Conservation (phyloP, 2,329 filamentous ascomycete genomes). For the Emmonsiellopsis sp. region DNA sequence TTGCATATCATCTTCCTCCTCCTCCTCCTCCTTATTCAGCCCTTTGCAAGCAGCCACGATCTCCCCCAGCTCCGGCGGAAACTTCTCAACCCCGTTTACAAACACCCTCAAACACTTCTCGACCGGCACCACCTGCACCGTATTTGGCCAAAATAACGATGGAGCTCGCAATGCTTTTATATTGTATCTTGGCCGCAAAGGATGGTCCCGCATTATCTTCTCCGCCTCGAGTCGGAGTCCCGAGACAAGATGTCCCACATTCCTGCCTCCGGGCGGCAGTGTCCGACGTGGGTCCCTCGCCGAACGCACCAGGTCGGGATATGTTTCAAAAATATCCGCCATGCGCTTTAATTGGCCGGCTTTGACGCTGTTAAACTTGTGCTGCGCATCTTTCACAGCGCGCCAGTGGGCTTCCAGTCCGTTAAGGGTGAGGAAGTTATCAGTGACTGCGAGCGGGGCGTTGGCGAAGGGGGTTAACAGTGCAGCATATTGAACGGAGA, state of each 20-base stretch:
- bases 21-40: too few species aligned
- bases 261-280: background rate
- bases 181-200: background rate
- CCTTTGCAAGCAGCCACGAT: background rate
- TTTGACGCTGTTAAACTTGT: constrained; percentile 5
- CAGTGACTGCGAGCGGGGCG: background rate
- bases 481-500: background rate
- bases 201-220: background rate
- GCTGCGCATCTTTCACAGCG: background rate
- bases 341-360: constrained; percentile 8
- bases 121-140: constrained; percentile 8
- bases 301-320: constrained; percentile 10
- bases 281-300: background rate
- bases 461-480: background rate
- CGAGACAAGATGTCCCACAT: background rate
- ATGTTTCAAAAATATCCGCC: constrained; percentile 13
- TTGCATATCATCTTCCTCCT: background rate
- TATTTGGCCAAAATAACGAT: constrained; percentile 8
- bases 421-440: background rate
- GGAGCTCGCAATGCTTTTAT: background rate
- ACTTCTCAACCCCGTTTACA: background rate
- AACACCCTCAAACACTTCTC: background rate
- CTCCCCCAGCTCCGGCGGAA: background rate
- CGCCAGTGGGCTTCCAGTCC: background rate
- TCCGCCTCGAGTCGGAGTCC: background rate